These are phyloP conservation scores for Penicillium polonicum DNA, from an alignment of 2,329 filamentous ascomycete genomes.

Conservation along the genomic window DNA sequence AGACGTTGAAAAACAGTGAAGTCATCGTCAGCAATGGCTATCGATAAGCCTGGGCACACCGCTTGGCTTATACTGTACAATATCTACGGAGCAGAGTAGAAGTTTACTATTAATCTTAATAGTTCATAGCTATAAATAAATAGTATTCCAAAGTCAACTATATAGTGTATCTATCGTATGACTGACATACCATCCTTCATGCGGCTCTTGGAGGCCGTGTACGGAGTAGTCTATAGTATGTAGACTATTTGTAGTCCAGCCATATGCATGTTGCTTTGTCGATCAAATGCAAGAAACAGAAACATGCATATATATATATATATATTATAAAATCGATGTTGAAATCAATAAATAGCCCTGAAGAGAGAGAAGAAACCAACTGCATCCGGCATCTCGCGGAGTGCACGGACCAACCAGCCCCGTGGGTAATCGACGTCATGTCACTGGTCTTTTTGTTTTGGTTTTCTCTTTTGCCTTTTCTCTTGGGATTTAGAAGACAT, in stretches of 20 bases:
- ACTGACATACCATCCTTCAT: neutral
- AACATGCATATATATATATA: neutral
- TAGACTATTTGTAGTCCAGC: neutral
- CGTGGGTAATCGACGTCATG: conserved; percentile 24
- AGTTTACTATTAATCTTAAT: neutral
- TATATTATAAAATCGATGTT: neutral
- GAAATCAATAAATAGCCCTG: neutral
- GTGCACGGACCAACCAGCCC: conserved; percentile 13
- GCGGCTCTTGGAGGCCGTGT: neutral
- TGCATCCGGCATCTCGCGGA: conserved; percentile 25
- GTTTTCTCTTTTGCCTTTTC: neutral
- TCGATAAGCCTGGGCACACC: conserved; percentile 1
- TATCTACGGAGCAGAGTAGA: neutral
- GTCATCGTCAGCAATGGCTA: conserved; percentile 5
- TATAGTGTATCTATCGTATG: neutral
- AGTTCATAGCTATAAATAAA: neutral
- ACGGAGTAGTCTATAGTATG: neutral
- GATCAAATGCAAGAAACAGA: neutral
- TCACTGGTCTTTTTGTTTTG: neutral
- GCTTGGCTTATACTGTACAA: neutral
- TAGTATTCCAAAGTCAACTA: neutral
- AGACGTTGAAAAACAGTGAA: conserved; percentile 5
- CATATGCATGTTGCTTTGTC: neutral
- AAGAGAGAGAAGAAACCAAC: neutral
- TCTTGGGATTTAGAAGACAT: neutral